Conservation (phyloP, 768 basidiomycete species). For the Phaeotremella skinneri region DNA sequence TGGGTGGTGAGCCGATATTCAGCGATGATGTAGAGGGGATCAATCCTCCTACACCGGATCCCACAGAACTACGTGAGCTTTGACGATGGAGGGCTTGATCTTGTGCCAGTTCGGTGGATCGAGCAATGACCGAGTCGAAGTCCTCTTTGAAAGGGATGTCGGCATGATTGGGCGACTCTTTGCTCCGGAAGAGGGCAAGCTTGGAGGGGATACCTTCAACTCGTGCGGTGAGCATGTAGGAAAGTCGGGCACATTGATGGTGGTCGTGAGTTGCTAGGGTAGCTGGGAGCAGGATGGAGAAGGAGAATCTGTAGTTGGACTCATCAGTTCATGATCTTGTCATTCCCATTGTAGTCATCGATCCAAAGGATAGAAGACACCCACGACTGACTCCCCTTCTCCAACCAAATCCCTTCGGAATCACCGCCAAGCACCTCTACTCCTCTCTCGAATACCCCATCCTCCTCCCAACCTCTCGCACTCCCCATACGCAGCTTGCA, state of each 20-base stretch:
- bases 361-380: not conserved
- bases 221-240: constrained; percentile 29
- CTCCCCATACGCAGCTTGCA: constrained; percentile 33
- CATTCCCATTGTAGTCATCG: not conserved
- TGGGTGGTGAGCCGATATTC: not conserved
- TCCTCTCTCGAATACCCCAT: constrained; percentile 41
- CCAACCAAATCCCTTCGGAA: constrained; percentile 40
- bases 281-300: constrained; percentile 42
- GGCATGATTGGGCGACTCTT: constrained; percentile 3
- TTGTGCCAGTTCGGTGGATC: constrained; percentile 20
- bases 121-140: constrained; percentile 22
- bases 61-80: not conserved
- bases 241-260: constrained; percentile 34
- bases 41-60: not conserved
- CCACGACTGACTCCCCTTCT: constrained; percentile 31
- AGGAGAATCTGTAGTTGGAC: constrained; percentile 34
- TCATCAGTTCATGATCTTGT: not conserved
- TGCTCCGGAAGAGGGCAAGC: constrained; percentile 9
- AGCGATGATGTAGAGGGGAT: not conserved
- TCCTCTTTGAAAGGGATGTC: constrained; percentile 24
- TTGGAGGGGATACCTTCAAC: constrained; percentile 28
- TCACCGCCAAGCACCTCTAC: constrained; percentile 34
- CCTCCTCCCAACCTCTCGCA: constrained; percentile 41
- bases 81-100: constrained; percentile 12
- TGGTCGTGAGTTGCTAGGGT: constrained; percentile 40